Base-by-base conservation (phyloP, 805 yeast species). In the Lachancea thermotolerans region DNA sequence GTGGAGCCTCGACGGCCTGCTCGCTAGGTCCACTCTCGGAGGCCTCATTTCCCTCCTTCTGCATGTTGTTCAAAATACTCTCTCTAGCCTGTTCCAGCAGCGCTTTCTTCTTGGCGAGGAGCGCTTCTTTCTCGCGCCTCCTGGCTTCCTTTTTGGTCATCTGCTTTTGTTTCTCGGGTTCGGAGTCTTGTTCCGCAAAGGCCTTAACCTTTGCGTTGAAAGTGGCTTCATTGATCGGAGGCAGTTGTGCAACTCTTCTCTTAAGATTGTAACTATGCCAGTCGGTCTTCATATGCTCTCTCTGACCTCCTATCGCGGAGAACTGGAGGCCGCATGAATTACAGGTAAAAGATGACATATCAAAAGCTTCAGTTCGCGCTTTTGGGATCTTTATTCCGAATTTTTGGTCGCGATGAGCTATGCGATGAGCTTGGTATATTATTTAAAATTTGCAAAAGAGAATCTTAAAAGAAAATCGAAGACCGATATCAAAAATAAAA, bases 261-360 rank as follows among this genome's bases (percentile, higher is more conserved):
- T 93, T 93, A 57, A 93, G 75, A 62, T 93, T 93, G 66, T 93
- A 93, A 58, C 98, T 77, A 66, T 93, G 99, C 99, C 99, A 93
- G 50, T 93, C 99, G 1, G 96, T 79, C 61, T 86, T 87, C 99
- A 93, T 93, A 63, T 93, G 99, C 42, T 71, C 69, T 56, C 98
- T 75, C 68, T 93, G 99, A 57, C 78, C 78, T 44, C 78, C 85
- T 2, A 95, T 79, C 10, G 78, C 67, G 25, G 81, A 77, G 56
- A 93, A 93, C 41, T 81, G 81, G 52, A 91, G 73, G 25, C 78
- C 81, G 65, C 99, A 93, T 18, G 95, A 82, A 62, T 89, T 86
- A 72, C 99, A 93, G 7, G 98, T 89, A 57, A 65, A 71, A 31
- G 38, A 42, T 10, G 49, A 32, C 51, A 47, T 50, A 15, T 11